phyloP scores from a whole-genome alignment of 208 protist species.

The Paratrypanosoma confusum region DNA sequence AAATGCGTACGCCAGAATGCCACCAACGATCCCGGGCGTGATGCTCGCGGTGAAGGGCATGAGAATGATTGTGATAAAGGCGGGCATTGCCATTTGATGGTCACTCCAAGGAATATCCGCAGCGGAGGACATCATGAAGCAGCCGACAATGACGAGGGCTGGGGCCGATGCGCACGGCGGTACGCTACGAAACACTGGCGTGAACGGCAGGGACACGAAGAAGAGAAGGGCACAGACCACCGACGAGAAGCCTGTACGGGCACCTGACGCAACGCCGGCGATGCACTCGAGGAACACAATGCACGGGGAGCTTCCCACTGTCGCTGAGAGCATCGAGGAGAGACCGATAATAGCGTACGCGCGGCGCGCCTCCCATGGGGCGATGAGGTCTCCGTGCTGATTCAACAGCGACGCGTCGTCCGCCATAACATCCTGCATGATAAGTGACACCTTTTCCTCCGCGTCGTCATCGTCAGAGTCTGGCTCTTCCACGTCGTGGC shows the following conservation, averaged over 20 bases:
- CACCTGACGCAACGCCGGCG: constrained; percentile 6
- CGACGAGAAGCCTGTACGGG: constrained; percentile 11
- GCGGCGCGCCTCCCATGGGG: not conserved
- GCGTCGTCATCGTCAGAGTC: not conserved
- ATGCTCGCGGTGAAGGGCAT: constrained; percentile 13
- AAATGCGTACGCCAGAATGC: constrained; percentile 4
- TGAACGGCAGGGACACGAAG: constrained; percentile 5
- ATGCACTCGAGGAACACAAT: constrained; percentile 13
- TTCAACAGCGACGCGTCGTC: not conserved
- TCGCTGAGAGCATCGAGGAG: constrained; percentile 6
- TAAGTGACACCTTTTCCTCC: too few relatives aligned
- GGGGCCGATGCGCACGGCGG: constrained; percentile 5
- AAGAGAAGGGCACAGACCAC: constrained; percentile 9
- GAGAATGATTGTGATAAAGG: constrained; percentile 11
- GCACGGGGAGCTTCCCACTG: constrained; percentile 9
- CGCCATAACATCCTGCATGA: not conserved
- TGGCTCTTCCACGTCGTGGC: too few relatives aligned
- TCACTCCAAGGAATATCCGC: constrained; percentile 6
- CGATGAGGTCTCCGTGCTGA: not conserved
- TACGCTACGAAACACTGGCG: constrained; percentile 11
- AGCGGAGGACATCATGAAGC: constrained; percentile 14
- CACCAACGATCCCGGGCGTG: constrained; percentile 12
- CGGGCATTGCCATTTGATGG: constrained; percentile 8
- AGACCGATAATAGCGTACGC: constrained; percentile 6
- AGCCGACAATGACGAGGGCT: constrained; percentile 12